phyloP scores from a whole-genome alignment of 2,329 filamentous ascomycete genomes.

The Ilyonectria destructans region DNA sequence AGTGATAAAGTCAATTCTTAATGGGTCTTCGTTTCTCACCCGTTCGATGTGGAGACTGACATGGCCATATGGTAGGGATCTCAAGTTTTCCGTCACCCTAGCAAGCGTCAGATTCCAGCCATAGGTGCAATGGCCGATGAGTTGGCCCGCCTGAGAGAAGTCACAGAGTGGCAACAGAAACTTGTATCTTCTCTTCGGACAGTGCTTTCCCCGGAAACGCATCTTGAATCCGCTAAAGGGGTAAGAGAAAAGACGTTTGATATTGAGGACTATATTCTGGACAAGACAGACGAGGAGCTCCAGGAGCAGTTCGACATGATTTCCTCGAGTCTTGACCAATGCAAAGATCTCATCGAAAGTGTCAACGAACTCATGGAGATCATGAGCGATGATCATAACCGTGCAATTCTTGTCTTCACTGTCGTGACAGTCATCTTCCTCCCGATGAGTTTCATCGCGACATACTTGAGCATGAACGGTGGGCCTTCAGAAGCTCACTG shows the following conservation, averaged over 20 bases:
- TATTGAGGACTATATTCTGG: constrained; percentile 5
- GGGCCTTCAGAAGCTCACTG: constrained; percentile 3
- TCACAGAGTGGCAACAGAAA: constrained; percentile 11
- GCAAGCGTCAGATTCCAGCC: constrained; percentile 11
- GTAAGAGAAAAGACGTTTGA: not conserved
- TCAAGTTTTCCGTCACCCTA: constrained; percentile 5
- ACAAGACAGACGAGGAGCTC: constrained; percentile 1
- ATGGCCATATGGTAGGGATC: not conserved
- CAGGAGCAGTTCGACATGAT: constrained; percentile 6
- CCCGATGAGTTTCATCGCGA: constrained; percentile 11
- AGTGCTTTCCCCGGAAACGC: constrained; percentile 4
- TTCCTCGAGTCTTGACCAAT: constrained; percentile 4
- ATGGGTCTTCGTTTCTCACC: not conserved
- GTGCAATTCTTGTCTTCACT: constrained; percentile 7
- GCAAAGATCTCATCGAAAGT: not conserved
- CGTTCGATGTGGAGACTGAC: not conserved
- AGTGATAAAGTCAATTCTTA: not conserved
- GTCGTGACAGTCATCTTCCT: constrained; percentile 7
- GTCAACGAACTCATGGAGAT: constrained; percentile 8
- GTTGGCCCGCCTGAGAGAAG: constrained; percentile 4
- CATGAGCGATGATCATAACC: constrained; percentile 13
- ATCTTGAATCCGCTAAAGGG: not conserved
- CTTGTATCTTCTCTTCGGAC: constrained; percentile 8
- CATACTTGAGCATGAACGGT: constrained; percentile 14
- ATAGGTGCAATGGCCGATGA: constrained; percentile 15